Evolutionary conservation across 352 stramenopile genomes (phyloP).

Genomic region (Aphanomyces cochlioides): DNA sequence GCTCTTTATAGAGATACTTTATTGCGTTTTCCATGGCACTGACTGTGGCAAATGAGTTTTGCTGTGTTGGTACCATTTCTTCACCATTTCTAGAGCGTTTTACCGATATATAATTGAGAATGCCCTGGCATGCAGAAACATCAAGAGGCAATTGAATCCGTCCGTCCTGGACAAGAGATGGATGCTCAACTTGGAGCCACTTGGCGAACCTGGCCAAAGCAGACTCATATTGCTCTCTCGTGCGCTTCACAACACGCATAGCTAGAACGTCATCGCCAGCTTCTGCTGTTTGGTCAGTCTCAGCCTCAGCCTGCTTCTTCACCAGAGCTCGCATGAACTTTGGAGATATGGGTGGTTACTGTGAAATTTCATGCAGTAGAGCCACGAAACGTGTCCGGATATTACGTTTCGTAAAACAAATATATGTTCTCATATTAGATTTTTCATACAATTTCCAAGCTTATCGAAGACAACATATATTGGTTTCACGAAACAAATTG

Average conservation of each 20-base stretch:
- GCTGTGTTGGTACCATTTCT: background rate
- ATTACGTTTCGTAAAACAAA: too few species aligned
- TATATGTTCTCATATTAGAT: too few species aligned
- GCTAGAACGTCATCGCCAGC: background rate
- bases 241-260: background rate
- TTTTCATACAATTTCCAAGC: too few species aligned
- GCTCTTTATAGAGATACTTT: conserved; percentile 13
- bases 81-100: background rate
- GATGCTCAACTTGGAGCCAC: background rate
- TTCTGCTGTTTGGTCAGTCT: background rate
- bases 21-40: conserved; percentile 3
- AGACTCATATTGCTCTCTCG: background rate
- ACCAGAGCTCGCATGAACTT: too few species aligned
- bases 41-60: conserved; percentile 10
- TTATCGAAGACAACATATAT: too few species aligned
- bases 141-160: background rate
- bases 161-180: background rate
- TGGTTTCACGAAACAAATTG: too few species aligned
- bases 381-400: too few species aligned
- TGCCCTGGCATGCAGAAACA: conserved; percentile 3
- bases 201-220: background rate
- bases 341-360: too few species aligned
- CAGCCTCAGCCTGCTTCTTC: background rate
- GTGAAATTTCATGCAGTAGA: too few species aligned
- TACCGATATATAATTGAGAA: background rate